Evolutionary conservation across 2,329 filamentous ascomycete species (phyloP).

Genomic region (Fusarium bulbicola): DNA sequence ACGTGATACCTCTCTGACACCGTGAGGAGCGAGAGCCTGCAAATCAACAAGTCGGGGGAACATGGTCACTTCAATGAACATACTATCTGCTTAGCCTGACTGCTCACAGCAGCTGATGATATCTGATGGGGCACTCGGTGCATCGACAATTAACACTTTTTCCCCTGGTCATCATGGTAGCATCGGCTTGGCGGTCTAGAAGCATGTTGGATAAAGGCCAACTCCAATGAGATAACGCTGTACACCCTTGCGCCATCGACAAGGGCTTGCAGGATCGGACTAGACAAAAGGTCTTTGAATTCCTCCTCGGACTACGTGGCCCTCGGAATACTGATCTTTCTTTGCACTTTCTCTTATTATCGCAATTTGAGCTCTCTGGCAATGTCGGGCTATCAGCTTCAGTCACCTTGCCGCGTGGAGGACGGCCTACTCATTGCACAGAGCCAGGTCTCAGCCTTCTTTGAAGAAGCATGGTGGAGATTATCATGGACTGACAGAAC

Average conservation of each 20-base stretch:
- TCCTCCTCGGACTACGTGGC: not conserved
- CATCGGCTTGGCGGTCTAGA: not conserved
- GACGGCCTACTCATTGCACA: constrained; percentile 18
- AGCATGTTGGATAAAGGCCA: not conserved
- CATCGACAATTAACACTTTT: too few species aligned
- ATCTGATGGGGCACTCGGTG: too few species aligned
- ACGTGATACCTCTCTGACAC: too few species aligned
- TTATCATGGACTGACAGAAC: constrained; percentile 19
- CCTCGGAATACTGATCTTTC: not conserved
- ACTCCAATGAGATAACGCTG: not conserved
- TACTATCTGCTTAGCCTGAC: too few species aligned
- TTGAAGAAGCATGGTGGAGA: constrained; percentile 34
- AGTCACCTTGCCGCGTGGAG: constrained; percentile 8
- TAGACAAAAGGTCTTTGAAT: not conserved
- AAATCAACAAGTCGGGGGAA: too few species aligned
- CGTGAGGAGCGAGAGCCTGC: too few species aligned
- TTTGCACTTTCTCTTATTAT: not conserved
- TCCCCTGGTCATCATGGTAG: not conserved
- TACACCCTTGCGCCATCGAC: not conserved
- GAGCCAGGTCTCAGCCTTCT: constrained; percentile 33
- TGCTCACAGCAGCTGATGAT: too few species aligned
- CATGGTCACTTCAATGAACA: too few species aligned
- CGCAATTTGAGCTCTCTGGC: not conserved
- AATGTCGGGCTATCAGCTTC: constrained; percentile 3
- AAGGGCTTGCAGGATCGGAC: not conserved